These are phyloP conservation scores for Lasiodiplodia sp. DNA, from an alignment of 2,329 filamentous ascomycete species.

Conservation along the genomic window DNA sequence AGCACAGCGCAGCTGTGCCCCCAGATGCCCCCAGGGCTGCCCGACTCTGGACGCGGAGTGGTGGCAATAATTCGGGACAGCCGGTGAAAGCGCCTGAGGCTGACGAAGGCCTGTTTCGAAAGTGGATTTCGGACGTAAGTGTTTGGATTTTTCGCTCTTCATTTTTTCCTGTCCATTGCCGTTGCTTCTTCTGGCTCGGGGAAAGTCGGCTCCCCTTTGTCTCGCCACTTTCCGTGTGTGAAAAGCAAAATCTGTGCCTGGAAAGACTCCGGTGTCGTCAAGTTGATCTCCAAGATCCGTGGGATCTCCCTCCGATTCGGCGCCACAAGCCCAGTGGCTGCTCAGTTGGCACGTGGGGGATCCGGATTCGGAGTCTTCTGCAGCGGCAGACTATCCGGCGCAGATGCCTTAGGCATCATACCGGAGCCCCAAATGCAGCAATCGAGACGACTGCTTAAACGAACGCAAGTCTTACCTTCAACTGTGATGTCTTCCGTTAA, in stretches of 20 bases:
- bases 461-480: background rate
- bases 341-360: background rate
- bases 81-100: background rate
- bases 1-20: background rate
- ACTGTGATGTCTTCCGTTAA: background rate
- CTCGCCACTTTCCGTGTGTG: background rate
- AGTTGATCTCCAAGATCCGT: background rate
- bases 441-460: background rate
- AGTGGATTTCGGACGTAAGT: slow-evolving; percentile 10
- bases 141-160: background rate
- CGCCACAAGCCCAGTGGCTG: background rate
- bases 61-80: background rate
- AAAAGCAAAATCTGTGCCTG: background rate
- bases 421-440: background rate
- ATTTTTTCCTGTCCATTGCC: background rate
- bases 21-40: background rate
- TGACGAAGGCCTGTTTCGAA: background rate
- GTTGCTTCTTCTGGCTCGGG: slow-evolving; percentile 4
- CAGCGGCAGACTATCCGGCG: background rate
- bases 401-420: background rate
- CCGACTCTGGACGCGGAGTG: slow-evolving; percentile 3
- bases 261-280: background rate
- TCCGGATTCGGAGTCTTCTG: background rate
- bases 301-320: background rate
- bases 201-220: background rate